Evolutionary conservation across 2,329 filamentous ascomycete species (phyloP).

Genomic region (Arthrobotrys pseudoclavata): DNA sequence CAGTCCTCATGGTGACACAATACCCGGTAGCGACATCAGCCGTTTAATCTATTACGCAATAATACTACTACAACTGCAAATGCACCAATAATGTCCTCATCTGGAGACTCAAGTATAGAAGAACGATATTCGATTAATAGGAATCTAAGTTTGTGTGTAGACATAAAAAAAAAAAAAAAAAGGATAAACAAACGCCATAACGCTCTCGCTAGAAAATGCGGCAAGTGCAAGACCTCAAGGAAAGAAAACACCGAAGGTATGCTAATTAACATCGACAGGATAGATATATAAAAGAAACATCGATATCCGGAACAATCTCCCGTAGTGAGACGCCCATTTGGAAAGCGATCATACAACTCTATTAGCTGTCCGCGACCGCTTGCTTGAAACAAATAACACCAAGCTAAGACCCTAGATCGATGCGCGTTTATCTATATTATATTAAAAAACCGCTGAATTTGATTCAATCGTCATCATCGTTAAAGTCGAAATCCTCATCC

Average conservation of each 20-base stretch:
- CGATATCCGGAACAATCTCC: background rate
- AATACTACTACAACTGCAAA: too few species aligned
- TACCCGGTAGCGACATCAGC: too few species aligned
- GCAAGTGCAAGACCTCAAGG: constrained; percentile 13
- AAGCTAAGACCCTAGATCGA: constrained; percentile 8
- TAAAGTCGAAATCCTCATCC: constrained; percentile 55
- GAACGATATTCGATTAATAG: constrained; percentile 19
- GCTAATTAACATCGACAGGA: constrained; percentile 23
- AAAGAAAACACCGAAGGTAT: constrained; percentile 24
- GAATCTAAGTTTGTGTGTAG: constrained; percentile 13
- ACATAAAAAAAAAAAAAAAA: constrained; percentile 19
- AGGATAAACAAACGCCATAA: constrained; percentile 48
- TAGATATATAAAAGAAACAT: background rate
- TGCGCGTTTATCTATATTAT: background rate
- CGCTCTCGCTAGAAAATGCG: constrained; percentile 56
- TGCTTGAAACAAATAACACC: constrained; percentile 28
- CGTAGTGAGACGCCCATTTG: constrained; percentile 22
- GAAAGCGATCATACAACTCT: constrained; percentile 57
- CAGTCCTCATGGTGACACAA: too few species aligned
- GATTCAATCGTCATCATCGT: constrained; percentile 51
- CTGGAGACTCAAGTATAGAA: background rate
- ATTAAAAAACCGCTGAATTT: background rate
- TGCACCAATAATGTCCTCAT: background rate
- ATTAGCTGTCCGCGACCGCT: constrained; percentile 43
- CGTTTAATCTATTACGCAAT: too few species aligned